Percentiles rank a stretch among this genome's conserved stretches.
These are phyloP conservation scores for Candida boleticola DNA, from an alignment of 805 yeast genomes.

Conservation along the genomic window DNA sequence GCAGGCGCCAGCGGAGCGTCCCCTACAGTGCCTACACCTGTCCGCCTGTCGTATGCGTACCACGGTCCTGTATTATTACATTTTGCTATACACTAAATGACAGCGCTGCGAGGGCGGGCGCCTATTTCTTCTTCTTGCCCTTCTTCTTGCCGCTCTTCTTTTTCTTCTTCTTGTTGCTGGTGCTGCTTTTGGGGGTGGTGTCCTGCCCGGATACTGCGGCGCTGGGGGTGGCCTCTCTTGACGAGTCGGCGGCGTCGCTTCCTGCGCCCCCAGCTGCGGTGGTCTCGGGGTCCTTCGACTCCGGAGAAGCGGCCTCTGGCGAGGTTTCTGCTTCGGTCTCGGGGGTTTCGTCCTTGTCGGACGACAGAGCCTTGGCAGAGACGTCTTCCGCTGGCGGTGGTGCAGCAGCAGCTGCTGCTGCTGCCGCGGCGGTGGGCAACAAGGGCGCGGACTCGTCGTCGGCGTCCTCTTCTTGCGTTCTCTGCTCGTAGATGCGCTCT, in stretches of 20 bases:
- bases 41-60: too few species aligned
- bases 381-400: constrained; percentile 7
- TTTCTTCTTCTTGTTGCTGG: constrained; percentile 3
- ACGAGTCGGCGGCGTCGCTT: constrained; percentile 6
- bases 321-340: constrained; percentile 20
- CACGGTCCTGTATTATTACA: too few species aligned
- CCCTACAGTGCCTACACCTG: too few species aligned
- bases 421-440: constrained; percentile 5
- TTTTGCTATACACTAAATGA: too few species aligned
- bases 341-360: constrained; percentile 14
- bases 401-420: constrained; percentile 6
- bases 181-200: neutral
- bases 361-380: neutral
- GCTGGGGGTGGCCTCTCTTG: constrained; percentile 1
- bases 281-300: constrained; percentile 11
- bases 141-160: constrained; percentile 5
- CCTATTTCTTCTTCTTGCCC: constrained; percentile 3
- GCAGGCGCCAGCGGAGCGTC: too few species aligned
- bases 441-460: constrained; percentile 16
- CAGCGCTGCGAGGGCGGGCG: too few species aligned
- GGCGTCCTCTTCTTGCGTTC: constrained; percentile 18
- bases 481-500: constrained; percentile 31
- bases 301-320: constrained; percentile 17
- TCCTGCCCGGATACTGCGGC: neutral
- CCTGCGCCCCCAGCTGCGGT: constrained; percentile 13